Conservation (phyloP, 2,329 filamentous ascomycete genomes). For the Metarhizium robertsii region DNA sequence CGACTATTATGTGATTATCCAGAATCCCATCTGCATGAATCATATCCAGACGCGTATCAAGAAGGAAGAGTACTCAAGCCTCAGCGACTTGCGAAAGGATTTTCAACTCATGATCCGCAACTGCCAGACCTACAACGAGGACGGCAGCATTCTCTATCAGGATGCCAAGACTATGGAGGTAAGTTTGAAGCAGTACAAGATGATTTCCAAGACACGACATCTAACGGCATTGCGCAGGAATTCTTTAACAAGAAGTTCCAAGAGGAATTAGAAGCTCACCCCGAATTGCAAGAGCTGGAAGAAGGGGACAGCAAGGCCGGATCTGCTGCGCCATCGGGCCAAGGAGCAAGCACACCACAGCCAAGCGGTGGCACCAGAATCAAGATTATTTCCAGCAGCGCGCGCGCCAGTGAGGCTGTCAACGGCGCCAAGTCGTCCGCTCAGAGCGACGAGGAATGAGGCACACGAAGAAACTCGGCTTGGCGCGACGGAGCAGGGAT, state of each 20-base stretch:
- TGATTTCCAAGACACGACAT: neutral
- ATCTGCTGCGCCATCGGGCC: conserved; percentile 35
- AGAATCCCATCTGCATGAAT: conserved; percentile 90
- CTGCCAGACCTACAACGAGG: conserved; percentile 93
- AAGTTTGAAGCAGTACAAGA: conserved; percentile 22
- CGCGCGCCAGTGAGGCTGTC: conserved; percentile 19
- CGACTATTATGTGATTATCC: conserved; percentile 92
- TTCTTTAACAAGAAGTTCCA: conserved; percentile 46
- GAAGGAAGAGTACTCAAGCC: conserved; percentile 79
- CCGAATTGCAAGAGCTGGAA: conserved; percentile 48
- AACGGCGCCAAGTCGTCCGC: conserved; percentile 30
- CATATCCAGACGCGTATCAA: conserved; percentile 93
- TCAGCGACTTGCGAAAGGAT: conserved; percentile 75
- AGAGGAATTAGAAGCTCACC: conserved; percentile 42
- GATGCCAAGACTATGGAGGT: conserved; percentile 93
- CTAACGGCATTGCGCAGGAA: conserved; percentile 36
- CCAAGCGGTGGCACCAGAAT: conserved; percentile 52
- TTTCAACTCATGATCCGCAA: conserved; percentile 80
- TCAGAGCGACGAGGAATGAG: conserved; percentile 47
- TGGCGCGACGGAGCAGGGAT: neutral
- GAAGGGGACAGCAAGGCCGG: conserved; percentile 28
- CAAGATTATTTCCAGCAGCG: conserved; percentile 49
- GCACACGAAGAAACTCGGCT: neutral
- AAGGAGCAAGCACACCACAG: conserved; percentile 55
- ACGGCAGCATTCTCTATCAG: conserved; percentile 81